phyloP scores from a whole-genome alignment of 345 rosid genomes.

The Populus tremula region DNA sequence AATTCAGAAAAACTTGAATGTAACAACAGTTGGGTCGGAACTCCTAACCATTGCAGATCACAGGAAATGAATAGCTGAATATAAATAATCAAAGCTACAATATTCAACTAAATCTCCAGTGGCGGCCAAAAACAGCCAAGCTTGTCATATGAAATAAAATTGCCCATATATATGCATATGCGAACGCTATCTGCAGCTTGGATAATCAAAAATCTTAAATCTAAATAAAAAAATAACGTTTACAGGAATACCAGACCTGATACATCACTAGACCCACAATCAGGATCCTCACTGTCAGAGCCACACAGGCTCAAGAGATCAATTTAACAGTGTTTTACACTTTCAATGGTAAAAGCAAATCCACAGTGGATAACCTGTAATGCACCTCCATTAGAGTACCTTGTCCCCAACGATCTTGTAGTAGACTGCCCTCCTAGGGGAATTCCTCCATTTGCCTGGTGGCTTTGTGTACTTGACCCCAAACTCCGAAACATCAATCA shows the following conservation, averaged over 20 bases:
- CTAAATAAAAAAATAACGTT: background rate
- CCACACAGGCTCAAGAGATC: background rate
- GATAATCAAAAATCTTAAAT: background rate
- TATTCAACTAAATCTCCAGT: no score
- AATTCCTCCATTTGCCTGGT: background rate
- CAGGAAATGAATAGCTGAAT: background rate
- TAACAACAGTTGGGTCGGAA: no score
- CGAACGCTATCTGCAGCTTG: background rate
- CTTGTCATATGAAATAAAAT: no score
- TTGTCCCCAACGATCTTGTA: background rate
- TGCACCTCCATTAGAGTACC: background rate
- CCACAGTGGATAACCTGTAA: background rate
- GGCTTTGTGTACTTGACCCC: background rate
- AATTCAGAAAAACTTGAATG: no score
- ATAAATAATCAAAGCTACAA: background rate
- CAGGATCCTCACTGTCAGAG: background rate
- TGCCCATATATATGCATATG: background rate
- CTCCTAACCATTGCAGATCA: background rate
- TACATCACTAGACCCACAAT: background rate
- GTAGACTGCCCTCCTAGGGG: background rate
- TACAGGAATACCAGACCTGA: background rate
- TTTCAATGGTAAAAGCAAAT: background rate
- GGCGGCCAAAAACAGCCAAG: no score
- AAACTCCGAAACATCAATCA: constrained; percentile 48
- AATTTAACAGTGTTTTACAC: background rate